Evolutionary conservation across 1,284 basidiomycete species (phyloP), one percentile per base, ranked within the genome.

Genomic region (Lentinula novae-zelandiae): DNA sequence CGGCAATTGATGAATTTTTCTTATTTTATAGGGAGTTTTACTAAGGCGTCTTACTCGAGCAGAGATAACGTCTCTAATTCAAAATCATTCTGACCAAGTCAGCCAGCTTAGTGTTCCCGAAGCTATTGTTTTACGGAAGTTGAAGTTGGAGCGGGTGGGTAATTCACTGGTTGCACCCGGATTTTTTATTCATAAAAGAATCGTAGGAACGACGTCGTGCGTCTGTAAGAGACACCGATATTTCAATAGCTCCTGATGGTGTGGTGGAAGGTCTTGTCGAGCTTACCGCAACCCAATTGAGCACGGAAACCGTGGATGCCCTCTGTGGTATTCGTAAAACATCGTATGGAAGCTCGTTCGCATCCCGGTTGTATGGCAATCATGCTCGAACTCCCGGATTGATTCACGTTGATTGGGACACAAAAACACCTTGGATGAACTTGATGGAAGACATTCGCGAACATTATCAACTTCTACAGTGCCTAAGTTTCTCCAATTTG

Each of bases 331-430:
- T 91, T 48, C 70, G 73, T 60, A 85, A 82, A 5, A 91, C 87
- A 2, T 83, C 80, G 9, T 90, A 84, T 69, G 77, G 79, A 60
- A 74, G 69, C 58, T 89, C 87, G 0, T 89, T 91, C 65, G 73
- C 84, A 22, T 84, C 84, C 44, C 83, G 88, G 27, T 64, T 89
- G 10, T 73, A 78, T 58, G 85, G 86, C 36, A 66, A 67, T 53
- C 70, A 62, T 54, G 61, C 58, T 36, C 63, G 61, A 53, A 64
- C 70, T 46, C 67, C 71, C 33, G 72, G 75, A 40, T 60, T 75
- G 27, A 74, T 90, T 50, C 77, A 82, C 13, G 76, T 86, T 15
- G 89, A 92, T 70, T 92, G 89, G 89, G 84, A 88, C 67, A 83
- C 82, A 1, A 73, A 73, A 44, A 73, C 87, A 2, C 83, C 87